Base-by-base conservation (phyloP, 306 rosid genomes). In the Cucurbita maxima region DNA sequence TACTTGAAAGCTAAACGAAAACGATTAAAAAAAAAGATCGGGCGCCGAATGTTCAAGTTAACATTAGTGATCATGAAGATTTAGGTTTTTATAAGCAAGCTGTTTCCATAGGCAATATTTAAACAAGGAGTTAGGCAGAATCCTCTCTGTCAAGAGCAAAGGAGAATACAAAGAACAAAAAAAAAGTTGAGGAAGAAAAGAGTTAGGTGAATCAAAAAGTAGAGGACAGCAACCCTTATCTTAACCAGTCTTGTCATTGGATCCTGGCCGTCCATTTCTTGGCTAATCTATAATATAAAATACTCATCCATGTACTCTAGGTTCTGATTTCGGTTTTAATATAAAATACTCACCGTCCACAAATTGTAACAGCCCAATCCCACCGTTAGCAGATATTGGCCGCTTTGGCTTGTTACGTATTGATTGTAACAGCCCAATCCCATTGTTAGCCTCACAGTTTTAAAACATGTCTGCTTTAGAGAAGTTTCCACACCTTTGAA, bases 221-320 rank as follows among this genome's bases (percentile, higher is more conserved):
- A 78, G 86, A 82, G 91, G 87, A 85, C 89, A 82, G 34, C 34
- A 30, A 52, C 38, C 82, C 61, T 67, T 37, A 44, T 80, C 80
- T 57, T 75, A 40, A 53, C 47, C 14, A 14, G 83, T 82, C 85
- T 77, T 74, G 7, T 87, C 83, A 77, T 16, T 68, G 66, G 70
- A 85, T 84, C 94, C 60, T 47, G 25, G 75, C 89, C 92, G 55
- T 81, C 83, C 89, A 76, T 78, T 79, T 80, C 22, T 50, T 34
- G 8, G 34, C 44, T 50, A 50, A 50, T 50, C 7, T 50, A 50
- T 50, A 5, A 50, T 40, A 40, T 50, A 50, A 50, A 50, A 6
- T 50, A 5, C 54, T 14, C 5, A 5, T 40, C 43, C 1, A 4
- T 11, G 6, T 47, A 45, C 54, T 50, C 13, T 1, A 50, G 5